These are phyloP conservation scores for Alisma plantagoaquatica DNA, from an alignment of 106 monocot genomes.

Conservation along the genomic window DNA sequence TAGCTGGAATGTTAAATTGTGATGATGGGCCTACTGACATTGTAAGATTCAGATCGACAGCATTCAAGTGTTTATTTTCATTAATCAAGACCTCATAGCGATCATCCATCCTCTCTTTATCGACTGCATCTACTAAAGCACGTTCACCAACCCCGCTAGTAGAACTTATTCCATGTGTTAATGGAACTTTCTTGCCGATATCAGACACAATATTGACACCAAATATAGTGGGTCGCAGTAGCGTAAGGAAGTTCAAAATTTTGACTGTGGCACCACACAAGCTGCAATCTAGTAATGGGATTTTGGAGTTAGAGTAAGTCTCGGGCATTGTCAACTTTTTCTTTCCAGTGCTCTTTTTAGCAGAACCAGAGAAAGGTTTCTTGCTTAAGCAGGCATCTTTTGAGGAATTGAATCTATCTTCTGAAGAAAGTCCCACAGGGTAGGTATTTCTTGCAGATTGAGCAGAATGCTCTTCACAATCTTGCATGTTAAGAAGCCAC, in stretches of 20 bases:
- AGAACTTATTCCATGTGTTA: constrained; percentile 71
- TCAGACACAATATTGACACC: constrained; percentile 34
- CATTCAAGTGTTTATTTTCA: constrained; percentile 55
- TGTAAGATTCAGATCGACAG: constrained; percentile 65
- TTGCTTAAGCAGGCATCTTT: constrained; percentile 23
- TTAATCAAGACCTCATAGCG: constrained; percentile 51
- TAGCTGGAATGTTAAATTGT: constrained; percentile 31
- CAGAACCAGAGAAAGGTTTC: constrained; percentile 29
- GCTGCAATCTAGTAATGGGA: constrained; percentile 75
- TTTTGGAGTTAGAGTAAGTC: constrained; percentile 32
- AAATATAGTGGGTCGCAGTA: constrained; percentile 46
- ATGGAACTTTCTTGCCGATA: constrained; percentile 33
- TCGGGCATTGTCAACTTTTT: constrained; percentile 31
- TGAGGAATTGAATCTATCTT: constrained; percentile 24
- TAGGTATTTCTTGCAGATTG: constrained; percentile 51
- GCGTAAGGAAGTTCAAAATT: constrained; percentile 64
- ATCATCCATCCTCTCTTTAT: constrained; percentile 42
- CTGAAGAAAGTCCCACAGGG: constrained; percentile 37
- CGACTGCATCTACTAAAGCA: constrained; percentile 36
- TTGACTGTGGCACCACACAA: constrained; percentile 76
- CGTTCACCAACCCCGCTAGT: constrained; percentile 75
- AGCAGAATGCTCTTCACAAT: constrained; percentile 93
- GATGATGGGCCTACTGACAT: constrained; percentile 60
- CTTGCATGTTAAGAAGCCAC: constrained; percentile 87
- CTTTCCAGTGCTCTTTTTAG: constrained; percentile 40